Evolutionary conservation across 192 early-diverging fungal species (phyloP).

Genomic region (Rhizophagus sp.): DNA sequence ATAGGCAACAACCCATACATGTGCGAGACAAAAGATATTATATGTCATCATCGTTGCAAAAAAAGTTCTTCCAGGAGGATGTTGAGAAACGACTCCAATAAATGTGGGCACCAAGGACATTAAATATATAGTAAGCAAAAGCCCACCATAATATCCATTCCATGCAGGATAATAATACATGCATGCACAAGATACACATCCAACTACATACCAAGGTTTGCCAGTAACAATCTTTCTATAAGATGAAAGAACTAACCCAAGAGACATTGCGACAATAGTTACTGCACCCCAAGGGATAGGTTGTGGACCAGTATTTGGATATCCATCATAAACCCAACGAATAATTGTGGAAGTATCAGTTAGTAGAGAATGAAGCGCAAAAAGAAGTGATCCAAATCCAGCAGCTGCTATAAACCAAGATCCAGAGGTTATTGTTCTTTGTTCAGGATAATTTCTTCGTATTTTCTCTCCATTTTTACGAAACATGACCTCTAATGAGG

Average conservation of each 20-base stretch:
- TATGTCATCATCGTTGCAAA: slow-evolving; percentile 62
- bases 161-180: slow-evolving; percentile 62
- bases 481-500: slow-evolving; percentile 56
- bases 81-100: slow-evolving; percentile 53
- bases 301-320: slow-evolving; percentile 71
- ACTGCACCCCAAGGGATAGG: slow-evolving; percentile 73
- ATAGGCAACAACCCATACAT: slow-evolving; percentile 83
- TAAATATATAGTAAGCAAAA: slow-evolving; percentile 61
- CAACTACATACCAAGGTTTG: slow-evolving; percentile 62
- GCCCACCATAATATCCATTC: slow-evolving; percentile 63
- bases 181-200: slow-evolving; percentile 49
- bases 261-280: slow-evolving; percentile 57
- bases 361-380: slow-evolving; percentile 75
- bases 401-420: slow-evolving; percentile 55
- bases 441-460: not conserved
- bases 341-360: slow-evolving; percentile 73
- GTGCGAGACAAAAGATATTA: slow-evolving; percentile 70
- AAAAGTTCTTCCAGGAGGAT: slow-evolving; percentile 68
- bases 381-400: slow-evolving; percentile 67
- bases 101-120: slow-evolving; percentile 62
- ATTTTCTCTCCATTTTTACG: slow-evolving; percentile 39
- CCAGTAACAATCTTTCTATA: slow-evolving; percentile 47
- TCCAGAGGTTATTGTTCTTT: slow-evolving; percentile 25
- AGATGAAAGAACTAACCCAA: slow-evolving; percentile 55
- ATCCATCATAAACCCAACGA: slow-evolving; percentile 75